Conservation (phyloP, 495 filamentous ascomycete species). For the Rhizodiscina lignyota region DNA sequence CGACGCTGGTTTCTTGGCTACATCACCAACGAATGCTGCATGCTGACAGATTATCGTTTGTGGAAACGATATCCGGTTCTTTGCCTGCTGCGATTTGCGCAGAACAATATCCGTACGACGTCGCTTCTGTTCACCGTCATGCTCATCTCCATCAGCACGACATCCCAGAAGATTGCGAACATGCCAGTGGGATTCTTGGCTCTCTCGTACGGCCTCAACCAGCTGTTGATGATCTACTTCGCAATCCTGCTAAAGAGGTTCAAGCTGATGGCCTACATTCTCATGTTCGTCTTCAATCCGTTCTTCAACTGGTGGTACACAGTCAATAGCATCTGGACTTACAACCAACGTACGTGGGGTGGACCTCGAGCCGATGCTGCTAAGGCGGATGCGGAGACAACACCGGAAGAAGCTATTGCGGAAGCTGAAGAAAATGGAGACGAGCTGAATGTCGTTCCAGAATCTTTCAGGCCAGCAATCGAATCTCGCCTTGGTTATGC, state of each 20-base stretch:
- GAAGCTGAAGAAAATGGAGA: slow-evolving; percentile 65
- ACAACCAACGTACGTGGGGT: slow-evolving; percentile 92
- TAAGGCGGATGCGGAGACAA: slow-evolving; percentile 59
- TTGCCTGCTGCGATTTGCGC: slow-evolving; percentile 79
- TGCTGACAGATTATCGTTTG: slow-evolving; percentile 85
- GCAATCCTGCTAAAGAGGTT: slow-evolving; percentile 69
- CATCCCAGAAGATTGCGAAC: slow-evolving; percentile 55
- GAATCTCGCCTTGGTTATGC: slow-evolving; percentile 27
- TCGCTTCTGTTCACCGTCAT: slow-evolving; percentile 92
- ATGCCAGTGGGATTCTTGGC: slow-evolving; percentile 89
- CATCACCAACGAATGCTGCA: slow-evolving; percentile 96
- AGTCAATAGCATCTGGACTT: slow-evolving; percentile 78
- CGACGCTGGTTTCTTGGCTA: slow-evolving; percentile 95
- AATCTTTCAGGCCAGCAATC: slow-evolving; percentile 64
- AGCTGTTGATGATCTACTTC: slow-evolving; percentile 93
- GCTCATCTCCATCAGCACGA: slow-evolving; percentile 75
- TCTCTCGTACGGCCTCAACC: slow-evolving; percentile 89
- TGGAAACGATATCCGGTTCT: slow-evolving; percentile 87
- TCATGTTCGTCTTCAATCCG: slow-evolving; percentile 93
- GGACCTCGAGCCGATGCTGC: slow-evolving; percentile 88
- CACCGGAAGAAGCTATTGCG: slow-evolving; percentile 69
- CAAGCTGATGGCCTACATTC: slow-evolving; percentile 85
- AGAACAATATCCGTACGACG: slow-evolving; percentile 93
- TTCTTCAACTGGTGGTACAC: slow-evolving; percentile 99
- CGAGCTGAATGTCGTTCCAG: slow-evolving; percentile 80